Percentiles rank a stretch among this genome's conserved stretches.
Evolutionary conservation across 176 grass and related monocot species (phyloP).

Genomic region (Themeda triandra): DNA sequence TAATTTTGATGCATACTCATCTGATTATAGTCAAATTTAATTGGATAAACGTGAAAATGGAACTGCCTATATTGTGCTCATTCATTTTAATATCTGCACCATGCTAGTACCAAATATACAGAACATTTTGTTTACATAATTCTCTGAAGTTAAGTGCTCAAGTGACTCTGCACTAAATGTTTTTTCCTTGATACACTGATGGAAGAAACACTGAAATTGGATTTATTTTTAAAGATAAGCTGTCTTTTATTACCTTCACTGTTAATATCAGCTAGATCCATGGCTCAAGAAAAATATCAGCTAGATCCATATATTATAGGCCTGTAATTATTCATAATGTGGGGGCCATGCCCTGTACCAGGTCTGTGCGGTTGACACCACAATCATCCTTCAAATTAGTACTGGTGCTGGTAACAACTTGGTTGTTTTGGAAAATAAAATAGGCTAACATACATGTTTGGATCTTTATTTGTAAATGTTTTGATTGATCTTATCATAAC

Average conservation of each 20-base stretch:
- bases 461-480: not conserved
- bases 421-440: slow-evolving; percentile 3
- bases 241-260: not conserved
- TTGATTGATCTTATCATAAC: not conserved
- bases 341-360: not conserved
- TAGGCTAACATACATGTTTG: not conserved
- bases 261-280: not conserved
- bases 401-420: not conserved
- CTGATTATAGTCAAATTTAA: not conserved
- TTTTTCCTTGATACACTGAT: not conserved
- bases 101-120: slow-evolving; percentile 1
- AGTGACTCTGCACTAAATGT: not conserved
- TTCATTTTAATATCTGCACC: not conserved
- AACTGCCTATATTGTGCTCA: not conserved
- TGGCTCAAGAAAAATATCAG: slow-evolving; percentile 10
- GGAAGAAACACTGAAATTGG: not conserved
- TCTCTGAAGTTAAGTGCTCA: slow-evolving; percentile 10
- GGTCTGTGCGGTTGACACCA: not conserved
- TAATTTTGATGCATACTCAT: not conserved
- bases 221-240: not conserved
- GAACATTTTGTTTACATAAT: not conserved
- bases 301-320: not conserved
- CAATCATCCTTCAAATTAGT: slow-evolving; percentile 8
- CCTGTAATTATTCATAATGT: not conserved
- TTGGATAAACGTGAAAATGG: slow-evolving; percentile 8